phyloP scores from a whole-genome alignment of 2,329 filamentous ascomycete species.

The Diaporthe sp. region DNA sequence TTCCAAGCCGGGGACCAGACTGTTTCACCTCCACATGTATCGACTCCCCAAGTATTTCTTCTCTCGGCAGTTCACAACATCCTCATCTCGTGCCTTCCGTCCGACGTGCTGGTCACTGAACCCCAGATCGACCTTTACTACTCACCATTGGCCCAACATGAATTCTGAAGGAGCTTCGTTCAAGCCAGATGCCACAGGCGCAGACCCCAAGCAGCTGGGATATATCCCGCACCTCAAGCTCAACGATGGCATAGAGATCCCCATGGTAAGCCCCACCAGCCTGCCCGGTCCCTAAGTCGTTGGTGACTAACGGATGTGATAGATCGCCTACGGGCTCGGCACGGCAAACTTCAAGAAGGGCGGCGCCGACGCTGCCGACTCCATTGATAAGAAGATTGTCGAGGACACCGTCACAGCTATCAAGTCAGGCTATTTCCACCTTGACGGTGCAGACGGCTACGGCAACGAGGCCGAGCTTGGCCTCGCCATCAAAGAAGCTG shows the following conservation, averaged over 20 bases:
- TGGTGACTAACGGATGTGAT: slow-evolving; percentile 30
- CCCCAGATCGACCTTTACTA: not conserved
- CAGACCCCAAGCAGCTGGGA: slow-evolving; percentile 54
- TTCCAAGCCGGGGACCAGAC: not conserved
- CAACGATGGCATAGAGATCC: slow-evolving; percentile 80
- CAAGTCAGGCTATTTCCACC: slow-evolving; percentile 60
- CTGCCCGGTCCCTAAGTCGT: not conserved
- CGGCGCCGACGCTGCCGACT: slow-evolving; percentile 50
- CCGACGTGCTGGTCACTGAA: not conserved
- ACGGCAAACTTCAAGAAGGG: slow-evolving; percentile 73
- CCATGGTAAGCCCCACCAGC: slow-evolving; percentile 65
- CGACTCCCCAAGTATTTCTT: not conserved
- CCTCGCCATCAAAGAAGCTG: slow-evolving; percentile 75
- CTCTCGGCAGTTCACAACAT: not conserved
- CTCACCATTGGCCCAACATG: slow-evolving; percentile 48
- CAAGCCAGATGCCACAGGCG: slow-evolving; percentile 55
- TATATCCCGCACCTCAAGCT: slow-evolving; percentile 73
- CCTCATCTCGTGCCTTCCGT: not conserved
- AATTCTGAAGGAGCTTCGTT: slow-evolving; percentile 56
- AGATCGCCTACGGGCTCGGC: slow-evolving; percentile 80
- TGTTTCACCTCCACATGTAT: slow-evolving; percentile 19
- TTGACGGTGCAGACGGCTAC: slow-evolving; percentile 81
- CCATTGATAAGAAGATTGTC: slow-evolving; percentile 67
- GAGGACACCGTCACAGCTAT: slow-evolving; percentile 71
- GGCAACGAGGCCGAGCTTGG: slow-evolving; percentile 79